Evolutionary conservation across 805 yeast species (phyloP).

Genomic region (Jamesozyma gamospora): DNA sequence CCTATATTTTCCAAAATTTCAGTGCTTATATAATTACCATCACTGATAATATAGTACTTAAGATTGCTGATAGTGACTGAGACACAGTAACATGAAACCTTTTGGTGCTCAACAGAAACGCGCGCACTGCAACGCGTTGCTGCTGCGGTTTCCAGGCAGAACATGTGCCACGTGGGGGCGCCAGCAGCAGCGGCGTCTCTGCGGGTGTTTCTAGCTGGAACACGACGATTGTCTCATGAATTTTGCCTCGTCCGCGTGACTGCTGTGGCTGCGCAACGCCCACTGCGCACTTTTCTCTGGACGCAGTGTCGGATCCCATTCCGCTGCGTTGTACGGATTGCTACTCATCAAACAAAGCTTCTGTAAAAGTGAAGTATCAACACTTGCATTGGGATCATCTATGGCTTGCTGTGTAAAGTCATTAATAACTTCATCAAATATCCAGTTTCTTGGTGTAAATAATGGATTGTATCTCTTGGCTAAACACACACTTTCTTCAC

Average conservation of each 20-base stretch:
- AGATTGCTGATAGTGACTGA: too few relatives aligned
- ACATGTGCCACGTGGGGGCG: background rate
- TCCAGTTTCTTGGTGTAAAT: constrained; percentile 79
- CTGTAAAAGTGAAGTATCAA: constrained; percentile 36
- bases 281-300: constrained; percentile 50
- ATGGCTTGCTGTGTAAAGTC: constrained; percentile 44
- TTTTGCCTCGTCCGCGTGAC: constrained; percentile 40
- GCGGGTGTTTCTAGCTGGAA: constrained; percentile 30
- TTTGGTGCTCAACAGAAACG: too few relatives aligned
- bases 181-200: background rate
- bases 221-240: constrained; percentile 73
- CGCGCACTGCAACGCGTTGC: too few relatives aligned
- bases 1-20: too few relatives aligned
- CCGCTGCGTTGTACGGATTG: constrained; percentile 56
- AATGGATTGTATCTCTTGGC: constrained; percentile 56
- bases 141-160: background rate
- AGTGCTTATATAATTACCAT: too few relatives aligned
- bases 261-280: constrained; percentile 27
- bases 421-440: constrained; percentile 71
- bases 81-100: too few relatives aligned
- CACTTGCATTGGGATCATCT: constrained; percentile 10
- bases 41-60: too few relatives aligned
- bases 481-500: constrained; percentile 32
- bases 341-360: constrained; percentile 63
- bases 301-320: constrained; percentile 50